Evolutionary conservation across 179 eudicot species (phyloP), one percentile per base, ranked within the genome.

Genomic region (Beta corolliflora): DNA sequence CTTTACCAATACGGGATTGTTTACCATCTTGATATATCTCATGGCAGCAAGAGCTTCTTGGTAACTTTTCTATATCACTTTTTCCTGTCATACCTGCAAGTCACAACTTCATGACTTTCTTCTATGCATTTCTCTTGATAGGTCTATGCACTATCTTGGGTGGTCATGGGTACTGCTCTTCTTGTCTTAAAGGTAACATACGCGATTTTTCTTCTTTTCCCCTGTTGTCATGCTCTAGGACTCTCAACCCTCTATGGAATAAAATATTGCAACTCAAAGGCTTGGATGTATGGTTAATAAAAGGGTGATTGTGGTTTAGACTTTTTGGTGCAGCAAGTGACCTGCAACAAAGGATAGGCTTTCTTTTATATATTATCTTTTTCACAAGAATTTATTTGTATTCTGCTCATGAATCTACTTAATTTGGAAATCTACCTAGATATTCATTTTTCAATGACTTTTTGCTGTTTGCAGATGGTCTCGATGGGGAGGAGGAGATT

Each of bases 81-180:
- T 41, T 68, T 67, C 70, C 65, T 55, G 16, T 70, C 54, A 48
- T 68, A 66, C 29, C 71, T 64, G 56, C 59, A 52, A n/a, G 23
- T 74, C 65, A 79, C 77, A 59, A 63, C 3, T 70, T 73, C 68
- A 65, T 80, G 36, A 80, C 78, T 50, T 31, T 53, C 36, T 53
- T 48, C 14, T 84, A 74, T 78, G 65, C 71, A 41, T 76, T 46
- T 83, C 74, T 81, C 67, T 13, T 59, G 79, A 79, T 80, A 95
- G 99, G 99, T 95, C 75, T 95, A 95, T 81, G 99, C 95, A 58
- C 89, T 93, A 85, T 95, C 99, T 73, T 95, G 99, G 99, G 91
- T 92, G 18, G 94, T 95, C 81, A 91, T 95, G 97, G 87, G 82
- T 81, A 87, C 87, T 52, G 91, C 86, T 70, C 94, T 95, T 73